These are phyloP conservation scores for Scheffersomyces amazonensis DNA, from an alignment of 805 yeast genomes.

Conservation along the genomic window DNA sequence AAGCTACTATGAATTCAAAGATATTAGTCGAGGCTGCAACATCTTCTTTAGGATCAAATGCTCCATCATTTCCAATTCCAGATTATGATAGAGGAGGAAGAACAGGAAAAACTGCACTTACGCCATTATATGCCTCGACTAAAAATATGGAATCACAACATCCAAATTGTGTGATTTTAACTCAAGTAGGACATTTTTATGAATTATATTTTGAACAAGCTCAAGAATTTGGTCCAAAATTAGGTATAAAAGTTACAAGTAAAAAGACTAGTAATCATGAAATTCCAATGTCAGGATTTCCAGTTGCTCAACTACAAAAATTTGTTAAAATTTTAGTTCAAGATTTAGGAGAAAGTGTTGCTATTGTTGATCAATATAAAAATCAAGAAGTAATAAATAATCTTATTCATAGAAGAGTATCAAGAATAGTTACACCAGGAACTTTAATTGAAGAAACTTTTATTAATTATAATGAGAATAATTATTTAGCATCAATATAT, in stretches of 20 bases:
- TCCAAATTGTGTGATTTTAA: constrained; percentile 41
- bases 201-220: constrained; percentile 92
- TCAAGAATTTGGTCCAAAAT: constrained; percentile 59
- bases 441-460: constrained; percentile 86
- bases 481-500: constrained; percentile 64
- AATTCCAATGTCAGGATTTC: constrained; percentile 91
- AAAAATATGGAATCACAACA: constrained; percentile 29
- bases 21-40: not conserved
- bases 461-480: constrained; percentile 67
- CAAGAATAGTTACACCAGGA: constrained; percentile 87
- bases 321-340: constrained; percentile 74
- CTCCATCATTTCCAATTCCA: not conserved
- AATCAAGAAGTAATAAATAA: constrained; percentile 18
- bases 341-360: constrained; percentile 68
- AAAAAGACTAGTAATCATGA: constrained; percentile 39
- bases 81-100: constrained; percentile 43
- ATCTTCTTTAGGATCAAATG: not conserved
- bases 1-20: no score
- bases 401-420: constrained; percentile 62
- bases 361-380: constrained; percentile 69
- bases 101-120: constrained; percentile 24
- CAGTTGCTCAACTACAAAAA: constrained; percentile 64
- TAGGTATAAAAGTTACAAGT: constrained; percentile 70
- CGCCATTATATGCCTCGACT: constrained; percentile 34
- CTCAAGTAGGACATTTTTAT: constrained; percentile 85